Evolutionary conservation across 2,329 filamentous ascomycete genomes (phyloP), one percentile per base, ranked within the genome.

Genomic region (Colletotrichum eleusines): DNA sequence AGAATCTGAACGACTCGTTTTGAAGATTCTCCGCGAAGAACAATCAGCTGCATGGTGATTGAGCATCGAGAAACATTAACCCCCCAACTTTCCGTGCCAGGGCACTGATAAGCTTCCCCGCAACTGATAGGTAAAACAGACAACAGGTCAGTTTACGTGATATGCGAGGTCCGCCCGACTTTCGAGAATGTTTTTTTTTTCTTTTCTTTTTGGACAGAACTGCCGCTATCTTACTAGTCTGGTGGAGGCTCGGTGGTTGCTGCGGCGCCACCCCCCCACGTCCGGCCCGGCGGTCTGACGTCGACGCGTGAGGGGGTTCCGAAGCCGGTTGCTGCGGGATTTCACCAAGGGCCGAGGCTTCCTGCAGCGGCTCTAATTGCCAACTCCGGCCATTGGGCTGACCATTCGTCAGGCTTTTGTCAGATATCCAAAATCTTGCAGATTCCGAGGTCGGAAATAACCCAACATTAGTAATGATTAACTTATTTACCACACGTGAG

Each of bases 51-150:
- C 40, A 40, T 50, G 4, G 28, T 53, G 38, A 14, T 40, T 16
- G 44, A 14, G 11, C 31, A 44, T 44, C n/a, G 12, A 31, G 1
- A 23, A 42, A 2, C 23, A 8, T n/a, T n/a, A 18, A 7, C 62
- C 48, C 62, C 66, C 66, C 61, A 35, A 61, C 55, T 55, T 66
- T 16, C 31, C 31, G 40, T n/a, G 31, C 48, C 14, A 44, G 66
- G 20, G 51, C 54, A 46, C 50, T 66, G 67, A 69, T 69, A 69
- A 69, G 63, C 46, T 50, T 57, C 31, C 63, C 23, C 18, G 18
- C 23, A n/a, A 20, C 20, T 31, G 50, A 63, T 55, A 63, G 63
- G 18, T 18, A 66, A 60, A 42, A 9, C 18, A 33, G n/a, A 54
- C 33, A 11, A 11, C 18, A 33, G n/a, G 6, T 7, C 20, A 23